Evolutionary conservation across 768 basidiomycete species (phyloP).

Genomic region (Mycena venus): DNA sequence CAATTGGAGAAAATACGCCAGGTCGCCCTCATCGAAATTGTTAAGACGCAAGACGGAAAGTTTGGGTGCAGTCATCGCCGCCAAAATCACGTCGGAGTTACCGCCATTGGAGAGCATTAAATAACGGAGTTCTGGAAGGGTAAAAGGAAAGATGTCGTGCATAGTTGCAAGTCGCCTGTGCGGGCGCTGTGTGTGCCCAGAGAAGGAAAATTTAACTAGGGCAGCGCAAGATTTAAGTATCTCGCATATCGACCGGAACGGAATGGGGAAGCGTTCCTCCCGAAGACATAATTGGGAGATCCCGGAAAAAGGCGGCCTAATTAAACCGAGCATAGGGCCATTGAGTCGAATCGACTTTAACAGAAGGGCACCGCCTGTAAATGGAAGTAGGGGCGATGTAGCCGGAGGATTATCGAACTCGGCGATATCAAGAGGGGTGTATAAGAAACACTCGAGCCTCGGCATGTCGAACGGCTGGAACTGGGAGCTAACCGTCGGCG

Average conservation of each 20-base stretch:
- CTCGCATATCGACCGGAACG: slow-evolving; percentile 29
- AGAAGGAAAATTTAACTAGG: slow-evolving; percentile 28
- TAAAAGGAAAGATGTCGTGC: slow-evolving; percentile 14
- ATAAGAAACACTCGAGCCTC: slow-evolving; percentile 23
- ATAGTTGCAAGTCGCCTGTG: slow-evolving; percentile 20
- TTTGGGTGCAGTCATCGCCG: slow-evolving; percentile 27
- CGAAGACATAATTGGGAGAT: slow-evolving; percentile 28
- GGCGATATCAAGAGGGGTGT: slow-evolving; percentile 29
- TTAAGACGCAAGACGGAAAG: slow-evolving; percentile 20
- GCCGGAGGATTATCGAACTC: background rate
- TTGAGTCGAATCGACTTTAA: slow-evolving; percentile 26
- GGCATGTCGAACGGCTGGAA: slow-evolving; percentile 31
- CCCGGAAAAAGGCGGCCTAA: slow-evolving; percentile 22
- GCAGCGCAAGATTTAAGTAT: slow-evolving; percentile 7
- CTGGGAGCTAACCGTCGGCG: slow-evolving; percentile 13
- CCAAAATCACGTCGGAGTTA: slow-evolving; percentile 24
- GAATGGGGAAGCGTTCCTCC: slow-evolving; percentile 30
- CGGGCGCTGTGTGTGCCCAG: slow-evolving; percentile 23
- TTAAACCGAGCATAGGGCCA: slow-evolving; percentile 24
- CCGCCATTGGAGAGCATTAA: slow-evolving; percentile 29
- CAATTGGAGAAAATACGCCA: slow-evolving; percentile 27
- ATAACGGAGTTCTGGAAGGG: slow-evolving; percentile 25
- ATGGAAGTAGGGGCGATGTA: slow-evolving; percentile 17
- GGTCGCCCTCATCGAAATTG: slow-evolving; percentile 29
- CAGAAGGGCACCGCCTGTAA: slow-evolving; percentile 5